Percentiles rank a stretch among this genome's conserved stretches.
phyloP scores from a whole-genome alignment of 2,329 filamentous ascomycete genomes.

The Pleomassaria siparia region DNA sequence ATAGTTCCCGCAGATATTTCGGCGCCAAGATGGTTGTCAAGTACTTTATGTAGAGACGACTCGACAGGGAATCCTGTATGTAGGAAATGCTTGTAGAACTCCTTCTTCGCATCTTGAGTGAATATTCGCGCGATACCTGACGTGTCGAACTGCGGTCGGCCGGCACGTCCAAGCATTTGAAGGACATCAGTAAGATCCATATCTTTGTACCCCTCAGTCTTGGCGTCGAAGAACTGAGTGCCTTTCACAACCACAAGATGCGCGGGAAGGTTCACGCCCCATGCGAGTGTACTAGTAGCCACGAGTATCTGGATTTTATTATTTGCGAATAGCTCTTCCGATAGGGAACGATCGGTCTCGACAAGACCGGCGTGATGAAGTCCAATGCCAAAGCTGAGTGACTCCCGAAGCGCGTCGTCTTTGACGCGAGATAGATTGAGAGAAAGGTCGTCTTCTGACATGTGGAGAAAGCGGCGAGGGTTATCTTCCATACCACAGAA shows the following conservation, averaged over 20 bases:
- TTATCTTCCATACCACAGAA: slow-evolving; percentile 99
- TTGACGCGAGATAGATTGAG: slow-evolving; percentile 87
- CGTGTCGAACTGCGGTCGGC: slow-evolving; percentile 92
- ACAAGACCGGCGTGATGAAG: slow-evolving; percentile 96
- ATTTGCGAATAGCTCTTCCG: slow-evolving; percentile 92
- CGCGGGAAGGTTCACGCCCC: slow-evolving; percentile 96
- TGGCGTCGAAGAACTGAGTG: slow-evolving; percentile 97
- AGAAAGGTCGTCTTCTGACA: slow-evolving; percentile 92
- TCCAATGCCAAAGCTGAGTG: slow-evolving; percentile 96
- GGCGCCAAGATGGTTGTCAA: slow-evolving; percentile 95
- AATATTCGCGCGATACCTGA: slow-evolving; percentile 97
- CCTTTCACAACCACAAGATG: slow-evolving; percentile 98
- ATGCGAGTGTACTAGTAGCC: slow-evolving; percentile 92
- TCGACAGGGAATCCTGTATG: slow-evolving; percentile 98
- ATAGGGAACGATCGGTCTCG: slow-evolving; percentile 85
- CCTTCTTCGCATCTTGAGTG: slow-evolving; percentile 95
- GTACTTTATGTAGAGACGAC: slow-evolving; percentile 90
- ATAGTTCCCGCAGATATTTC: slow-evolving; percentile 94
- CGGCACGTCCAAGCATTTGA: slow-evolving; percentile 95
- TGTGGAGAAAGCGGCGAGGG: slow-evolving; percentile 85
- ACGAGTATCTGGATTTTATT: slow-evolving; percentile 98
- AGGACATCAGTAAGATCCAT: slow-evolving; percentile 98
- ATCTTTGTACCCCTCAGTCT: slow-evolving; percentile 95
- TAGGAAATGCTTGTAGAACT: slow-evolving; percentile 98
- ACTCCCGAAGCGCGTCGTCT: slow-evolving; percentile 87